Conservation (phyloP, 1,139 yeast genomes). For the Hyphopichia pseudoburtonii region DNA sequence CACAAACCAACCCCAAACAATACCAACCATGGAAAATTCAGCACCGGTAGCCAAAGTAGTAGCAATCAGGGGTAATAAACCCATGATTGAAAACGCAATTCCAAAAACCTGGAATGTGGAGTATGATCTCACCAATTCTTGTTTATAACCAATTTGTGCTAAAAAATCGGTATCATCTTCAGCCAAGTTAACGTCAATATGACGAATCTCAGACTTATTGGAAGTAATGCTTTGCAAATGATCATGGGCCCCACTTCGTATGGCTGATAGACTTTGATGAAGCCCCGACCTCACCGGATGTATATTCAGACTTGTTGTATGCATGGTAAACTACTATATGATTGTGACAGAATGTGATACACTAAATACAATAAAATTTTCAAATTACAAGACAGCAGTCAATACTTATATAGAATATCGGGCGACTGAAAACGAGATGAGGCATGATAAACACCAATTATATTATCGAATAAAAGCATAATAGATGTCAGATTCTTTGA, state of each 20-base stretch:
- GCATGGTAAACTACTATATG: too few species aligned
- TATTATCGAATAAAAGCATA: too few species aligned
- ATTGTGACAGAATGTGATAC: too few species aligned
- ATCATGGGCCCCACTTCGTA: constrained; percentile 4
- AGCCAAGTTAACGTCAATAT: constrained; percentile 27
- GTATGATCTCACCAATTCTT: constrained; percentile 48
- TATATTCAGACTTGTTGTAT: neutral
- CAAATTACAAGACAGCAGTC: too few species aligned
- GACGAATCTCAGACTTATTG: constrained; percentile 24
- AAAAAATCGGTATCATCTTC: constrained; percentile 46
- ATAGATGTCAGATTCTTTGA: too few species aligned
- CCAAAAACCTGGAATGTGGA: constrained; percentile 53
- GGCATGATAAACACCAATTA: too few species aligned
- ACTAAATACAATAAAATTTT: too few species aligned
- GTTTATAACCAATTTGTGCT: constrained; percentile 55
- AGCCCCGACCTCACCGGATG: neutral
- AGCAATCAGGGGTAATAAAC: constrained; percentile 47
- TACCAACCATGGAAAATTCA: constrained; percentile 45
- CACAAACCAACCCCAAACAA: constrained; percentile 73
- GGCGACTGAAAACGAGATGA: too few species aligned
- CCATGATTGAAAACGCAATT: constrained; percentile 55
- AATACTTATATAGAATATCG: too few species aligned
- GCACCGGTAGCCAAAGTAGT: constrained; percentile 34
- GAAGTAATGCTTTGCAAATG: constrained; percentile 24
- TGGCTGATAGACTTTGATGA: constrained; percentile 1